phyloP scores from a whole-genome alignment of 768 basidiomycete species.

The Clathrus columnatus region DNA sequence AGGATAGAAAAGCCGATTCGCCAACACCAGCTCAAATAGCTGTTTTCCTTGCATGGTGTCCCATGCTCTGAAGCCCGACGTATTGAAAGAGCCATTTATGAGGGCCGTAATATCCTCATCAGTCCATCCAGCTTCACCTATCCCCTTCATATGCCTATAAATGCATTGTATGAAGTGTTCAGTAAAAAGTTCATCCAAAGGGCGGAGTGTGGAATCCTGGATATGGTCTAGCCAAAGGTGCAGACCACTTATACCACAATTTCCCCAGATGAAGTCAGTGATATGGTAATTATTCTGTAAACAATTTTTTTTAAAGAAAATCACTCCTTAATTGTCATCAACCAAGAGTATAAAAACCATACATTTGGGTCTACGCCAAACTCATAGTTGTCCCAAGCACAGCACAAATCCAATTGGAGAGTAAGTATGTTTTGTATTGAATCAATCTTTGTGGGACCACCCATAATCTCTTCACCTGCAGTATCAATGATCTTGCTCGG shows the following conservation, averaged over 20 bases:
- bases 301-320: no score
- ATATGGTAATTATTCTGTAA: conserved; percentile 25
- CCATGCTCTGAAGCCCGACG: no score
- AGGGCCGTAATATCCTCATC: conserved; percentile 8
- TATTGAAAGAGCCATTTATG: no score
- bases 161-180: conserved; percentile 27
- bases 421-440: conserved; percentile 22
- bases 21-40: no score
- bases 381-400: conserved; percentile 21
- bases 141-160: conserved; percentile 26
- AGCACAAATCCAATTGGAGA: conserved; percentile 20
- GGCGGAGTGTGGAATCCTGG: conserved; percentile 20
- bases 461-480: conserved; percentile 12
- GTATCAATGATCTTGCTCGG: conserved; percentile 15
- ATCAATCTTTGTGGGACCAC: conserved; percentile 16
- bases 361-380: conserved; percentile 23
- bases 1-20: no score
- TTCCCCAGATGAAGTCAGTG: conserved; percentile 22
- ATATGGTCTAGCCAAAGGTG: conserved; percentile 24
- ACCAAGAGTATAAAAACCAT: conserved; percentile 6
- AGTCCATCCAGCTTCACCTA: conserved; percentile 23
- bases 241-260: conserved; percentile 21
- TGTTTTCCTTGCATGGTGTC: no score
- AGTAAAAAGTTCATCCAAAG: conserved; percentile 25
- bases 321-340: background rate